Evolutionary conservation across 2,329 filamentous ascomycete genomes (phyloP).

Genomic region (Colletotrichum cereale): DNA sequence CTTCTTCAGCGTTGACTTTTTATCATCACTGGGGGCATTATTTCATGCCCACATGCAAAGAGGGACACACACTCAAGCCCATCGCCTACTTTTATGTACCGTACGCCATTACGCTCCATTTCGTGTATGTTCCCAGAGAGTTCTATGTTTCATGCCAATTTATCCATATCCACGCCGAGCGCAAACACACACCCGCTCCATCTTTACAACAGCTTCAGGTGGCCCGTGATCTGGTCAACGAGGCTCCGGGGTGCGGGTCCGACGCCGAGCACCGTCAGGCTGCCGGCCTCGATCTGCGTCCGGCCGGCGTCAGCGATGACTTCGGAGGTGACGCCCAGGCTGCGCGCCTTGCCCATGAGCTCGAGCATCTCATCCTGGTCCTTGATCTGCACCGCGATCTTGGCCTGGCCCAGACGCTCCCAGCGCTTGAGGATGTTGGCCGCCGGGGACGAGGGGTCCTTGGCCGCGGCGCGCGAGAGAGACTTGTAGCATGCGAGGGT

Average conservation of each 20-base stretch:
- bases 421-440: constrained; percentile 81
- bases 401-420: constrained; percentile 89
- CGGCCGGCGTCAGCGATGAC: constrained; percentile 95
- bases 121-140: constrained; percentile 26
- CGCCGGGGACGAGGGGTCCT: constrained; percentile 63
- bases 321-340: constrained; percentile 86
- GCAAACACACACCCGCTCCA: background rate
- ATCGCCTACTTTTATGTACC: constrained; percentile 37
- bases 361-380: constrained; percentile 84
- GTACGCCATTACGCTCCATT: constrained; percentile 33
- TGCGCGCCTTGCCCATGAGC: constrained; percentile 82
- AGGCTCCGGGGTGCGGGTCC: constrained; percentile 86
- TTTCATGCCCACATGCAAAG: constrained; percentile 15
- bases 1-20: background rate
- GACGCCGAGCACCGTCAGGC: constrained; percentile 90
- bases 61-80: constrained; percentile 19
- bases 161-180: background rate
- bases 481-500: constrained; percentile 97
- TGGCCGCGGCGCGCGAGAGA: constrained; percentile 68
- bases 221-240: constrained; percentile 87
- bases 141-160: constrained; percentile 20
- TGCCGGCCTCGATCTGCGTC: constrained; percentile 95
- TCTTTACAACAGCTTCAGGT: constrained; percentile 82
- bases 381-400: constrained; percentile 92
- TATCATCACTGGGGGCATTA: background rate